A percentile compares a stretch with the other conserved stretches of the same genome.
These are phyloP conservation scores for Ambrosia trifida DNA, from an alignment of 129 eudicot species.

Conservation along the genomic window DNA sequence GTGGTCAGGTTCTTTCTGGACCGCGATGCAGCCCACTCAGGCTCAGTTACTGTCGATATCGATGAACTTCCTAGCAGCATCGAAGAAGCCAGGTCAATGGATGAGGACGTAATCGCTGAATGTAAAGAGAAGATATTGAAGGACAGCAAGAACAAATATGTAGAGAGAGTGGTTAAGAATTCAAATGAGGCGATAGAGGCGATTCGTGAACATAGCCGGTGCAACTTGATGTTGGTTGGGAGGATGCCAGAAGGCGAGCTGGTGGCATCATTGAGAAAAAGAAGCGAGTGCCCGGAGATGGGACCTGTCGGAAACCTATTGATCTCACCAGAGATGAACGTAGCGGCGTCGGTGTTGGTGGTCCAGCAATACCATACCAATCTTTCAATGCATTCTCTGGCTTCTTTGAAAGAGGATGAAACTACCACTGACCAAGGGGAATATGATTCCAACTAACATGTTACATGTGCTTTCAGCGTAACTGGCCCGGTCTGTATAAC, in stretches of 20 bases:
- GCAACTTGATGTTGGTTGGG: conserved; percentile 71
- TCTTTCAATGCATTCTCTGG: conserved; percentile 51
- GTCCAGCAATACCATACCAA: conserved; percentile 68
- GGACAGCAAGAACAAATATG: conserved; percentile 44
- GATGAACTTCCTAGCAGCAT: conserved; percentile 30
- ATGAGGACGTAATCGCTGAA: conserved; percentile 50
- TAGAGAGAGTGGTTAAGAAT: conserved; percentile 48
- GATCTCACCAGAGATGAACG: conserved; percentile 44
- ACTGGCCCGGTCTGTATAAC: background rate
- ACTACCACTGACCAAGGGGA: conserved; percentile 42
- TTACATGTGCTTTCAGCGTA: background rate
- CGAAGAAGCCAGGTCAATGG: conserved; percentile 48
- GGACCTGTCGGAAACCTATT: conserved; percentile 69
- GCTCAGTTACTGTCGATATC: conserved; percentile 41
- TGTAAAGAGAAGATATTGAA: conserved; percentile 41
- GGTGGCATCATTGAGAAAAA: conserved; percentile 44
- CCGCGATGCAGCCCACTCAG: conserved; percentile 30
- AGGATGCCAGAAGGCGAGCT: conserved; percentile 74
- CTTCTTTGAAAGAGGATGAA: conserved; percentile 48
- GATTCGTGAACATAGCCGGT: conserved; percentile 38
- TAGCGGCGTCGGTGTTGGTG: conserved; percentile 71
- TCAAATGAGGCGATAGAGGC: conserved; percentile 34
- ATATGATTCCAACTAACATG: conserved; percentile 36
- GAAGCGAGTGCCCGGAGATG: conserved; percentile 72
- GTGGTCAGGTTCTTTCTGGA: conserved; percentile 62